A percentile compares a stretch with the other conserved stretches of the same genome.
Evolutionary conservation across 345 rosid species (phyloP).

Genomic region (Viola odorata): DNA sequence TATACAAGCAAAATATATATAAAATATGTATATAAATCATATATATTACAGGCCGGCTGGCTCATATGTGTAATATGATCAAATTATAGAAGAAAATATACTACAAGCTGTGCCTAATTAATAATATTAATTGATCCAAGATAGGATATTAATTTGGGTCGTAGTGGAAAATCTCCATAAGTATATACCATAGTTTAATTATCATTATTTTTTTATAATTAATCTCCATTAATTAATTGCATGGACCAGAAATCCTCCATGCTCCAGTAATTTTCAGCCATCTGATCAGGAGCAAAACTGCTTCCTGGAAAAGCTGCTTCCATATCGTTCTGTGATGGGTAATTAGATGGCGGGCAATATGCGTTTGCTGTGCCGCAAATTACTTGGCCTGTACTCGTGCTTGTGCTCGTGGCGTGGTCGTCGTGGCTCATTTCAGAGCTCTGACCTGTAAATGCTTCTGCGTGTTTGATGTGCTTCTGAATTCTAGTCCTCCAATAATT

Average conservation of each 20-base stretch:
- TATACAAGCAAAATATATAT: no score
- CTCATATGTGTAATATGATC: neutral
- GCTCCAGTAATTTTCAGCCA: conserved; percentile 66
- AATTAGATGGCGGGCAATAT: conserved; percentile 42
- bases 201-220: neutral
- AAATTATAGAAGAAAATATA: neutral
- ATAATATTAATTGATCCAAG: neutral
- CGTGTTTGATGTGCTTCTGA: conserved; percentile 79
- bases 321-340: conserved; percentile 27
- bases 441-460: conserved; percentile 36
- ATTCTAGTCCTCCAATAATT: conserved; percentile 95
- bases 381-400: neutral
- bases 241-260: conserved; percentile 83
- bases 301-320: conserved; percentile 16
- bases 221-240: conserved; percentile 49
- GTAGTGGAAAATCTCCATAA: conserved; percentile 2
- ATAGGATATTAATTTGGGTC: neutral
- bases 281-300: conserved; percentile 24
- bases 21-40: no score
- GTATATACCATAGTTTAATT: neutral
- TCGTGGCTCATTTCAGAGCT: conserved; percentile 39
- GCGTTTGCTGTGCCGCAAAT: conserved; percentile 26
- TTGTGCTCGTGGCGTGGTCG: conserved; percentile 31
- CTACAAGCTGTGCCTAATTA: neutral
- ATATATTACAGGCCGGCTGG: neutral